Evolutionary conservation across 2,329 filamentous ascomycete genomes (phyloP), one percentile per base, ranked within the genome.

Genomic region (Aspergillus uvarum): DNA sequence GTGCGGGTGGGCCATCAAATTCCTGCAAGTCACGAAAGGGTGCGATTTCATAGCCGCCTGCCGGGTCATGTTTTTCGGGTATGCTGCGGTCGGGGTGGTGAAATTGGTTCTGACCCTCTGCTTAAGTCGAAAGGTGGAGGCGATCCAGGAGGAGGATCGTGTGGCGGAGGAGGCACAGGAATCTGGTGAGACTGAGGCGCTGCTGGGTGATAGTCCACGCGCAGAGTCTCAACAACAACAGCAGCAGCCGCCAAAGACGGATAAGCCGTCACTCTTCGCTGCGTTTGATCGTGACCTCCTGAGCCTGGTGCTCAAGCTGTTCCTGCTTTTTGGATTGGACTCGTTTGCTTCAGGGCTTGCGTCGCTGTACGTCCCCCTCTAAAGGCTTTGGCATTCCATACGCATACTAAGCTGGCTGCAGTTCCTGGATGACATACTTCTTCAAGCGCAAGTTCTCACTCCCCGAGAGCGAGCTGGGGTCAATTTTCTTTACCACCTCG

Each of bases 271-370:
- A n/a, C 71, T 89, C 31, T 82, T 85, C 0, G 76, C 82, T 2
- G 85, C 92, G 21, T 63, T 61, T 5, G 86, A 85, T 5, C 74
- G 73, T 2, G 77, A 83, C 21, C 55, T 76, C 6, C 64, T 70
- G 44, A 70, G 70, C 3, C 57, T 76, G n/a, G 64, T 76, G 19
- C 63, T 74, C 22, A 67, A 86, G 53, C 79, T 94, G 0, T 89
- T 87, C 68, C 74, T 89, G 7, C 77, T 94, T 1, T 89, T 92
- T 66, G 83, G 82, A 1, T 68, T 92, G 5, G 89, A 92, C 71
- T 84, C 86, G 0, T 83, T 92, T 59, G 89, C 88, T 1, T 88
- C 86, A 1, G 89, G 90, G 2, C 82, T 93, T 71, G 87, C 87
- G 4, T 85, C 86, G 22, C 68, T 86, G 80, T 87, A 77, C 72